These are phyloP conservation scores for Diplodia sapinea DNA, from an alignment of 2,329 filamentous ascomycete genomes.

Conservation along the genomic window DNA sequence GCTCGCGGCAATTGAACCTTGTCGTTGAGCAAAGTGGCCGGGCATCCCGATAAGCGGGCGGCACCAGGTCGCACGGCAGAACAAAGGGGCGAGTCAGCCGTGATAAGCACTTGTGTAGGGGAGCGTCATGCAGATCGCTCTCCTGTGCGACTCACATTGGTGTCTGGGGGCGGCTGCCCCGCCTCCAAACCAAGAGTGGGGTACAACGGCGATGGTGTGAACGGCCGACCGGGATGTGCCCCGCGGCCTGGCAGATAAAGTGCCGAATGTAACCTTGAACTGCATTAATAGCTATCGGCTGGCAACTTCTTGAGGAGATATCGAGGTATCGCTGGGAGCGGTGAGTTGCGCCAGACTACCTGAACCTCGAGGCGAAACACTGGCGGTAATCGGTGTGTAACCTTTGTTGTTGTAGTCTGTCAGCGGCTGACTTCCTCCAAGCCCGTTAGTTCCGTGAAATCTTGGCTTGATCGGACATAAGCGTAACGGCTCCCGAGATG, in stretches of 20 bases:
- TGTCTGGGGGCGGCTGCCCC: constrained; percentile 19
- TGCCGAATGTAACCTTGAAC: constrained; percentile 21
- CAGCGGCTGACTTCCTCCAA: constrained; percentile 11
- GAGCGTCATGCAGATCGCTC: constrained; percentile 14
- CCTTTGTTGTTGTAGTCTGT: neutral
- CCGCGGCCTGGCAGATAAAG: constrained; percentile 7
- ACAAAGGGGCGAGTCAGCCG: constrained; percentile 14
- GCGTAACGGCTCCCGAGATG: constrained; percentile 5
- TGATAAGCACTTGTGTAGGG: constrained; percentile 24
- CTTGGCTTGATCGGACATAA: neutral
- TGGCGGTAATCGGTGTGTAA: neutral
- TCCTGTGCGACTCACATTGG: constrained; percentile 1
- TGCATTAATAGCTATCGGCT: constrained; percentile 17
- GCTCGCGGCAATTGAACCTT: neutral
- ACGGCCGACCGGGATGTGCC: neutral
- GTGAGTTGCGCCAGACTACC: neutral
- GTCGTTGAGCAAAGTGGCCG: constrained; percentile 13
- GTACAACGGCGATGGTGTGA: constrained; percentile 9
- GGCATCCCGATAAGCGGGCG: constrained; percentile 22
- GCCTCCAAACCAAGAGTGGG: constrained; percentile 27
- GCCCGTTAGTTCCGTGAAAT: neutral
- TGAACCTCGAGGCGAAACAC: neutral
- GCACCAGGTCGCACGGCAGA: constrained; percentile 14
- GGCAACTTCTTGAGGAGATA: neutral
- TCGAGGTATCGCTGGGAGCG: neutral